Evolutionary conservation across 331 rosid genomes (phyloP), one percentile per base, ranked within the genome.

Genomic region (Malus hybrid): DNA sequence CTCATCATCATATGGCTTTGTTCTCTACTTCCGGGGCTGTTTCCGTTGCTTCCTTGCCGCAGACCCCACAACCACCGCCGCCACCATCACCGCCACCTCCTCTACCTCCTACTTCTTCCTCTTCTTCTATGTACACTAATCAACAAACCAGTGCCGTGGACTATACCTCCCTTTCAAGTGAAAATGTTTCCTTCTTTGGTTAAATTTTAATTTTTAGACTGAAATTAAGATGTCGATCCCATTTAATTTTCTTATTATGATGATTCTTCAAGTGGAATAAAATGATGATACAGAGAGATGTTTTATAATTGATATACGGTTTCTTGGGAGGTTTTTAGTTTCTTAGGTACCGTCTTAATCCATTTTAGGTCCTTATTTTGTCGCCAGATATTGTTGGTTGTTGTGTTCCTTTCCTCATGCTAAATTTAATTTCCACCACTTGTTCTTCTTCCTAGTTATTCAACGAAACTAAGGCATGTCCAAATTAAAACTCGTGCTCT

Each of bases 171-270:
- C 86, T 90, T 80, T 78, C 97, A 77, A 87, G 81, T 78, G 92
- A 90, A 76, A 84, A 84, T 75, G 84, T 86, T 74, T 71, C 97
- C 80, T 94, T 87, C 81, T 94, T 94, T 82, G 96, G 91, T 82
- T 91, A 78, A 29, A 26, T 76, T 72, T 66, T 60, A 60, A 72
- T 58, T 72, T 9, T 16, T 18, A 50, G 8, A 61, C 24, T 67
- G 57, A 75, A 66, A 24, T 44, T 4, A 52, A 50, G 5, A 63
- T 24, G 71, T 75, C 69, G 50, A 83, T 74, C 82, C 75, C 33
- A 86, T 83, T 86, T 80, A 55, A 79, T 84, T 82, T 84, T 72
- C 74, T 66, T 70, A 48, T 56, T 75, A 77, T 77, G 73, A 76
- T 39, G 66, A 76, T 61, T 61, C 36, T 74, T 70, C 83, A 62